phyloP scores from a whole-genome alignment of 148 eudicot genomes.

The Tetragonia tetragonoides region DNA sequence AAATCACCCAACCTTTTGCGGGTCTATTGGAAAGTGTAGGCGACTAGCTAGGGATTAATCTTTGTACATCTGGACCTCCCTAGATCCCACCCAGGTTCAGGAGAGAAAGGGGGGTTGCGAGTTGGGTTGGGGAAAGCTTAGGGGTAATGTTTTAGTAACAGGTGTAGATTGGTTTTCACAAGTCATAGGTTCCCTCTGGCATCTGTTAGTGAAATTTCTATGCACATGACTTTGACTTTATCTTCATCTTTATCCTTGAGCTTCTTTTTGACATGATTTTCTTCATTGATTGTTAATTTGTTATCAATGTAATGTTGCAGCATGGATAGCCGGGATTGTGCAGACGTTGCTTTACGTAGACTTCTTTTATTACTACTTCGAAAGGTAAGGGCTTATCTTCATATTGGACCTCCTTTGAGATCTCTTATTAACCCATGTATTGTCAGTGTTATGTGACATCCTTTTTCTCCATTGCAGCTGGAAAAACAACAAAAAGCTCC shows the following conservation, averaged over 20 bases:
- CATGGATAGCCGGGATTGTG: conserved; percentile 79
- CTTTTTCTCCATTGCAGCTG: conserved; percentile 48
- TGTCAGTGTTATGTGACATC: not conserved
- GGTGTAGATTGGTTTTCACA: too few relatives aligned
- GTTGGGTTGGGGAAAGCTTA: too few relatives aligned
- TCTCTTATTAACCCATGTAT: not conserved
- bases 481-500: conserved; percentile 84
- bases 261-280: not conserved
- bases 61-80: too few relatives aligned
- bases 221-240: not conserved
- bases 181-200: not conserved
- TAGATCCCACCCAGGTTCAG: too few relatives aligned
- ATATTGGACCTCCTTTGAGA: not conserved
- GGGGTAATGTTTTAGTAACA: too few relatives aligned
- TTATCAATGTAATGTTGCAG: conserved; percentile 37
- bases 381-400: conserved; percentile 51
- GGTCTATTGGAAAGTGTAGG: too few relatives aligned
- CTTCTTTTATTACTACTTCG: conserved; percentile 95
- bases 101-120: too few relatives aligned
- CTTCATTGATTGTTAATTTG: not conserved
- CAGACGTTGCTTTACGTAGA: conserved; percentile 93
- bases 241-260: not conserved
- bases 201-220: not conserved
- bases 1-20: too few relatives aligned
- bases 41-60: too few relatives aligned